These are phyloP conservation scores for Saccharomycopsis malanga DNA, from an alignment of 805 yeast genomes.

Conservation along the genomic window DNA sequence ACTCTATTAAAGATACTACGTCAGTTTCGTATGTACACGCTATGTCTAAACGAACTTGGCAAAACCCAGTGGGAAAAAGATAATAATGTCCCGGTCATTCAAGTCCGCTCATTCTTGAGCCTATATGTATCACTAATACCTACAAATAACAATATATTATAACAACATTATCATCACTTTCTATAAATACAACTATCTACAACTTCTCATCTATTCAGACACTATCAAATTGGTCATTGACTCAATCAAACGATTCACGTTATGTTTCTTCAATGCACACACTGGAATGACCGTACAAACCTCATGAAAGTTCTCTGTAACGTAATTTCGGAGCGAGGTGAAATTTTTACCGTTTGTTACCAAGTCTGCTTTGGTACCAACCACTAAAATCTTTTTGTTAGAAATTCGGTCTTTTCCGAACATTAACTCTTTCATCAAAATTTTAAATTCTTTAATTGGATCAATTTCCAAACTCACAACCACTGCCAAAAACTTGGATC, in stretches of 20 bases:
- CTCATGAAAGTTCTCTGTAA: conserved; percentile 27
- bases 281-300: conserved; percentile 76
- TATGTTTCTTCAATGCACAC: conserved; percentile 69
- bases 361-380: conserved; percentile 93
- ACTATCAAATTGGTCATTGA: conserved; percentile 1
- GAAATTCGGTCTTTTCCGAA: conserved; percentile 50
- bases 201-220: too few species aligned
- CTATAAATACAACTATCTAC: too few species aligned
- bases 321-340: conserved; percentile 36
- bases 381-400: conserved; percentile 61
- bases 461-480: conserved; percentile 69
- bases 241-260: conserved; percentile 40
- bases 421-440: conserved; percentile 58
- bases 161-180: too few species aligned
- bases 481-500: conserved; percentile 84
- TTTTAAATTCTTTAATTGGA: conserved; percentile 60
- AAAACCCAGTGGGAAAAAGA: too few species aligned
- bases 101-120: too few species aligned
- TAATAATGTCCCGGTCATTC: too few species aligned
- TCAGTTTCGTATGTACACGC: too few species aligned
- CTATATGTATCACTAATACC: too few species aligned
- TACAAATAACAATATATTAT: too few species aligned
- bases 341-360: conserved; percentile 44
- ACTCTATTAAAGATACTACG: too few species aligned
- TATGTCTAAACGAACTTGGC: too few species aligned